These are phyloP conservation scores for Coniferiporia sulphurascens DNA, from an alignment of 1,284 basidiomycete species.

Conservation along the genomic window DNA sequence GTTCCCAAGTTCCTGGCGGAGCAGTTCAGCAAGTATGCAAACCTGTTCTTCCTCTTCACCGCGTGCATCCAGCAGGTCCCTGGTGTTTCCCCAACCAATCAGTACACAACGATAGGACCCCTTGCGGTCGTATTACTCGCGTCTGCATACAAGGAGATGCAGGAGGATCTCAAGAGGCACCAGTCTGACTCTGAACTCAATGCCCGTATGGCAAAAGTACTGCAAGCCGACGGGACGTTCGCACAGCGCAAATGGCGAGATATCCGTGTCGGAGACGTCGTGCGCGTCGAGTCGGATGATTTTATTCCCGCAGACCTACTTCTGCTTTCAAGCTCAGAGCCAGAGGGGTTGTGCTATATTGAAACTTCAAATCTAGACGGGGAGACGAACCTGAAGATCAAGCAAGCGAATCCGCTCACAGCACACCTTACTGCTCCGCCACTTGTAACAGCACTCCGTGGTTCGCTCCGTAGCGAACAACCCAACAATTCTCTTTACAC, in stretches of 20 bases:
- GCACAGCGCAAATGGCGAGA: conserved; percentile 82
- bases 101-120: conserved; percentile 93
- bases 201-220: conserved; percentile 74
- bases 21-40: conserved; percentile 99
- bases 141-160: conserved; percentile 94
- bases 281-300: conserved; percentile 87
- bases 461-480: conserved; percentile 88
- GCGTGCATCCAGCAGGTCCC: conserved; percentile 98
- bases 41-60: conserved; percentile 98
- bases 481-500: conserved; percentile 98
- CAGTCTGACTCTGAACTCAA: conserved; percentile 94
- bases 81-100: conserved; percentile 93
- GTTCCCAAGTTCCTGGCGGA: conserved; percentile 92
- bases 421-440: conserved; percentile 74
- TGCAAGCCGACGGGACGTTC: conserved; percentile 66
- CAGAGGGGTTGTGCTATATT: conserved; percentile 95
- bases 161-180: conserved; percentile 97
- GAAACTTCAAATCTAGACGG: conserved; percentile 97
- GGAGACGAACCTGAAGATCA: conserved; percentile 99
- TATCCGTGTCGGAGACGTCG: conserved; percentile 87
- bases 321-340: conserved; percentile 86
- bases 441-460: conserved; percentile 70
- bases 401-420: conserved; percentile 88
- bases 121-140: conserved; percentile 87
- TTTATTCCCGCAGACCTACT: conserved; percentile 97